These are phyloP conservation scores for Boechera retrofracta DNA, from an alignment of 345 rosid genomes.

Conservation along the genomic window DNA sequence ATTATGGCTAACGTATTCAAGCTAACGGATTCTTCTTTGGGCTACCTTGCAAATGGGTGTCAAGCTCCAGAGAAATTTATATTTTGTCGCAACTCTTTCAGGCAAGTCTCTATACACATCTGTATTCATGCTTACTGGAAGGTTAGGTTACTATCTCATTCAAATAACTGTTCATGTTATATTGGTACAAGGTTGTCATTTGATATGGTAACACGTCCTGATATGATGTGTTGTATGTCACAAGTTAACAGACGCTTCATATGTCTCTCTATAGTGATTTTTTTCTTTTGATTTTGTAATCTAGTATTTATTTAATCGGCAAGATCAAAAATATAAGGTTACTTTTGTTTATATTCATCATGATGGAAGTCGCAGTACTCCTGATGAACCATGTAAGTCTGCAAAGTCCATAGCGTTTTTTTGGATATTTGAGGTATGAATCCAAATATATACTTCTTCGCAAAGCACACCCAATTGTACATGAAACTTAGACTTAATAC, in stretches of 20 bases:
- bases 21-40: slow-evolving; percentile 79
- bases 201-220: background rate
- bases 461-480: slow-evolving; percentile 6
- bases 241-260: background rate
- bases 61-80: slow-evolving; percentile 57
- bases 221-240: background rate
- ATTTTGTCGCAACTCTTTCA: slow-evolving; percentile 48
- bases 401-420: background rate
- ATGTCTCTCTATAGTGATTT: background rate
- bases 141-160: background rate
- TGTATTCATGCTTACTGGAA: background rate
- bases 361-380: no score
- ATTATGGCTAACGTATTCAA: slow-evolving; percentile 35
- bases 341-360: no score
- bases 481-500: background rate
- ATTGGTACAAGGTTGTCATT: background rate
- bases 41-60: slow-evolving; percentile 83
- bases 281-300: background rate
- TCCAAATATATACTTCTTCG: background rate
- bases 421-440: background rate
- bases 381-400: background rate
- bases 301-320: background rate
- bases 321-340: background rate
- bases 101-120: no score
- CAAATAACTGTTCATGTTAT: background rate